phyloP scores from a whole-genome alignment of 2,329 filamentous ascomycete genomes.

The Huntiella moniliformis region DNA sequence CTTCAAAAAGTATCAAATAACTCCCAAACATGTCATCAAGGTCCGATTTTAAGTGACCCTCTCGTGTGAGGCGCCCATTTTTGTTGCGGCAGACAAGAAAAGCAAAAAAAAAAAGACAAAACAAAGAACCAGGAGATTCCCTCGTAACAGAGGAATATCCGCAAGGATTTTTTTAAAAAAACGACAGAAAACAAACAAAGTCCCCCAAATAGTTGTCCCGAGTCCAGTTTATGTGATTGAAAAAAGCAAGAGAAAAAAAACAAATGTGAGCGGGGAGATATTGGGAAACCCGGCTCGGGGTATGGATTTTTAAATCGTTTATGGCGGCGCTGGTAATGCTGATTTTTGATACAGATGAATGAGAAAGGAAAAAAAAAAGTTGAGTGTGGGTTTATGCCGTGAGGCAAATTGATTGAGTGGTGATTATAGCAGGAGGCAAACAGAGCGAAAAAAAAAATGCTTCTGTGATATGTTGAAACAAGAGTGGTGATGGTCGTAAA shows the following conservation, averaged over 20 bases:
- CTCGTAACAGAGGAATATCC: neutral
- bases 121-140: neutral
- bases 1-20: conserved; percentile 1
- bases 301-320: too few species aligned
- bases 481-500: conserved; percentile 13
- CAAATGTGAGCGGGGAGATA: too few species aligned
- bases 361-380: conserved; percentile 1
- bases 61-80: conserved; percentile 1
- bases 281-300: too few species aligned
- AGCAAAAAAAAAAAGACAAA: too few species aligned
- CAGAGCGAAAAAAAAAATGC: neutral
- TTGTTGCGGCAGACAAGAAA: too few species aligned
- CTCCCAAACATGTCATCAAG: conserved; percentile 3
- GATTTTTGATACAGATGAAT: conserved; percentile 10
- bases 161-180: neutral
- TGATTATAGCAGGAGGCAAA: conserved; percentile 4
- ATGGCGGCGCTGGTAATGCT: conserved; percentile 8
- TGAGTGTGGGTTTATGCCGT: neutral
- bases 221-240: neutral
- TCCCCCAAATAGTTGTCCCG: neutral
- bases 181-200: neutral
- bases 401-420: neutral
- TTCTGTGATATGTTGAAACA: conserved; percentile 11
- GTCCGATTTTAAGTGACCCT: conserved; percentile 1
- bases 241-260: neutral